These are phyloP conservation scores for Daedalea quercina DNA, from an alignment of 768 basidiomycete genomes.

Conservation along the genomic window DNA sequence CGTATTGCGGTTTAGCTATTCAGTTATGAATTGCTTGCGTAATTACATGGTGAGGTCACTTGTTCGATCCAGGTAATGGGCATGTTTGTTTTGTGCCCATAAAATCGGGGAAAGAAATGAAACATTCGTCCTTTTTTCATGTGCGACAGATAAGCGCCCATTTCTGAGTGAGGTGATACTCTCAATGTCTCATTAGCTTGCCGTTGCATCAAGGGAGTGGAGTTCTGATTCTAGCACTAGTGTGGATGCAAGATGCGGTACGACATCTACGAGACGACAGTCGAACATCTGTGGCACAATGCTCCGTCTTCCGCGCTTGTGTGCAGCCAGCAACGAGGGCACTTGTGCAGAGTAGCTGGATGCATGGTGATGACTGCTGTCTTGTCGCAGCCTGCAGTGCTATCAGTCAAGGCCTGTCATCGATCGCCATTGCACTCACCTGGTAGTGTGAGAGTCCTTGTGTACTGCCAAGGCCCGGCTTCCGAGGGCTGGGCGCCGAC, in stretches of 20 bases:
- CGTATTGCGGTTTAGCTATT: too few species aligned
- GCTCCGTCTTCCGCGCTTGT: conserved; percentile 42
- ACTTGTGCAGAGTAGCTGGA: conserved; percentile 61
- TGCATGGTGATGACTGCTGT: conserved; percentile 45
- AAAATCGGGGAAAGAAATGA: too few species aligned
- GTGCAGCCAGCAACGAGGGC: conserved; percentile 89
- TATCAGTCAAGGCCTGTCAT: conserved; percentile 22
- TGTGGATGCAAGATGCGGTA: too few species aligned
- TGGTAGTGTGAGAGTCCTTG: conserved; percentile 34
- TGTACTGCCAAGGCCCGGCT: conserved; percentile 45
- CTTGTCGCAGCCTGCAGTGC: conserved; percentile 13
- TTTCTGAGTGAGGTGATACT: too few species aligned
- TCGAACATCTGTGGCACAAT: conserved; percentile 62
- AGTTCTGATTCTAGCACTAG: not conserved
- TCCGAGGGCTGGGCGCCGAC: conserved; percentile 29
- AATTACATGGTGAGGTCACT: conserved; percentile 6
- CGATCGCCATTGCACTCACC: conserved; percentile 29
- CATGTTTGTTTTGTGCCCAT: not conserved
- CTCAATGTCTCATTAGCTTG: too few species aligned
- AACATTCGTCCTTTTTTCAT: too few species aligned
- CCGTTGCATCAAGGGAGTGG: too few species aligned
- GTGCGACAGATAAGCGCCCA: too few species aligned
- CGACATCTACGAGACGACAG: conserved; percentile 18
- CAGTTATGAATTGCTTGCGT: not conserved
- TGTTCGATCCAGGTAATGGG: conserved; percentile 7